Conservation (phyloP, 192 early-diverging fungal genomes). For the Backusella westeae region DNA sequence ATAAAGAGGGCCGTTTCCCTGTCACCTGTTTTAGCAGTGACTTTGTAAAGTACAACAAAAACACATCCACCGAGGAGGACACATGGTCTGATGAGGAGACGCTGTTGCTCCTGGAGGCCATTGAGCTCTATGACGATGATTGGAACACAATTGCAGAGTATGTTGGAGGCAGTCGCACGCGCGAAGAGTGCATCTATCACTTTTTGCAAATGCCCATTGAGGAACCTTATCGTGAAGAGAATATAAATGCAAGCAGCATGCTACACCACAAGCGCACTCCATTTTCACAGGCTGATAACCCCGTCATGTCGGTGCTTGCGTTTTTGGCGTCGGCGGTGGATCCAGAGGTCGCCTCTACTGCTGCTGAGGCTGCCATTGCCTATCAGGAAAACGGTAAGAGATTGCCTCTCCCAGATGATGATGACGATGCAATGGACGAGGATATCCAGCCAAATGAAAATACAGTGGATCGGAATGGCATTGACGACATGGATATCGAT, state of each 20-base stretch:
- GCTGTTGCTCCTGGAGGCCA: slow-evolving; percentile 85
- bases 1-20: slow-evolving; percentile 91
- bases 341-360: slow-evolving; percentile 82
- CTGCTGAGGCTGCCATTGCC: slow-evolving; percentile 74
- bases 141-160: slow-evolving; percentile 94
- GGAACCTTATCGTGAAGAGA: slow-evolving; percentile 63
- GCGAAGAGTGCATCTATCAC: slow-evolving; percentile 88
- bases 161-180: slow-evolving; percentile 79
- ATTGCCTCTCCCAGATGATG: neutral
- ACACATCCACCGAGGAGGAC: neutral
- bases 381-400: slow-evolving; percentile 53
- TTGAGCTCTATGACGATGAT: slow-evolving; percentile 95
- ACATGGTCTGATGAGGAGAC: slow-evolving; percentile 93
- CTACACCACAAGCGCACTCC: slow-evolving; percentile 64
- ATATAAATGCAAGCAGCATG: slow-evolving; percentile 21
- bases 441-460: neutral
- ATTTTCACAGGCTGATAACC: slow-evolving; percentile 88
- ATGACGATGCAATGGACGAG: slow-evolving; percentile 17
- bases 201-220: slow-evolving; percentile 95
- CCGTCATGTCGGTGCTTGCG: slow-evolving; percentile 89
- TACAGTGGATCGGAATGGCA: neutral
- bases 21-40: slow-evolving; percentile 79
- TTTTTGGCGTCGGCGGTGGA: slow-evolving; percentile 91
- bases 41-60: slow-evolving; percentile 56
- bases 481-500: slow-evolving; percentile 39